Base-by-base conservation (phyloP, 129 eudicot species). In the Mikania micrantha region DNA sequence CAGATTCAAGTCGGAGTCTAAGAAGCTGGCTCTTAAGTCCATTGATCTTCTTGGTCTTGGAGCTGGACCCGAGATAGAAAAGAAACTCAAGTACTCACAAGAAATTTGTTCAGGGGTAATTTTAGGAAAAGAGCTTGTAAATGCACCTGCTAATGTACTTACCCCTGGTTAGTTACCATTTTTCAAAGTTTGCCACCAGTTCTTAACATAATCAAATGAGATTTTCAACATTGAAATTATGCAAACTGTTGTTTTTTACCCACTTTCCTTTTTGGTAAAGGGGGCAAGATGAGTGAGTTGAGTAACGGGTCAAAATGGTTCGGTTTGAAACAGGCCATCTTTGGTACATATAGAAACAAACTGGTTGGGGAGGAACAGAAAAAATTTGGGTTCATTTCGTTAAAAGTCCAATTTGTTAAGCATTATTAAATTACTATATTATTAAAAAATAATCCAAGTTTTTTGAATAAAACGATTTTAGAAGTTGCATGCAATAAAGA, bases 141-240 rank as follows among this genome's bases (percentile, higher is more conserved):
- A 94, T 80, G 97, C 99, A 60, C 99, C 99, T 66, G 83, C 99
- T 15, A 94, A 94, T 69, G 97, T 94, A 42, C 95, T 90, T 77
- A 94, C 99, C 64, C 99, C 99, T 44, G 97, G 97, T 89, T 53
- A 35, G 93, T 85, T 19, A 48, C 29, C 34, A 12, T 67, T 66
- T 52, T 38, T 16, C 32, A 59, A 7, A 29, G 15, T 42, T 19
- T 35, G 4, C 70, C 44, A 22, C 20, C 15, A 24, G 41, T 27
- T 44, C 13, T 45, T 13, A 32, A 17, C 57, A 57, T 8, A 16
- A n/a, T 4, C 58, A n/a, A n/a, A 58, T 9, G 64, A 41, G 24
- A 28, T 28, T 54, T 53, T 53, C 32, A 44, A n/a, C 16, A 9
- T 7, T 57, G 38, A 57, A 3, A 27, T 22, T 10, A 24, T 49